Base-by-base conservation (phyloP, 495 filamentous ascomycete genomes). In the Wilcoxina mikolae region DNA sequence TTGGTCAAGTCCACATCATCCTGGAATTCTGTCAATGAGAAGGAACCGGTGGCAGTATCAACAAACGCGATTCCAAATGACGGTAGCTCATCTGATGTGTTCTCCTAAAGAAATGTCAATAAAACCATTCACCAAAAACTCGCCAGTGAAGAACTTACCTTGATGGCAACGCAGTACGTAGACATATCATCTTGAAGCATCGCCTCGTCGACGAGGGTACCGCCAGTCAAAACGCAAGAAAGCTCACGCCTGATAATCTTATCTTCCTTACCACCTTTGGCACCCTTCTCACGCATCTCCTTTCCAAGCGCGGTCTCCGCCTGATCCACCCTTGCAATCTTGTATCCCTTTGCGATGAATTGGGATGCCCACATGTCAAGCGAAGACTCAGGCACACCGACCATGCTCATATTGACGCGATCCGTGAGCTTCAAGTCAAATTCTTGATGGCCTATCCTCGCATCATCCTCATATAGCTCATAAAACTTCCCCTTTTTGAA, bases 401-500 rank as follows among this genome's bases (percentile, higher is more conserved):
- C 87, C 78, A 67, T 90, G 78, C 90, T 85, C 93, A 99, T 99
- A 68, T 99, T 99, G 60, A 99, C 89, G 57, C 91, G 78, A 60
- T 96, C 93, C 0, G 93, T 99, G 56, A 96, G 83, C 70, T 99
- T 99, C 28, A 99, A 74, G 67, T 99, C 91, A 65, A 99, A 99
- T 23, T 94, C 73, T 68, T 95, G 91, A 65, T 96, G 87, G 11
- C 93, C 93, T 53, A 99, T 86, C 11, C 39, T 95, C 12, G 91
- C 91, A 72, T 99, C 91, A 57, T 95, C 93, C 65, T 99, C 93
- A 66, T 95, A 99, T 0, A 99, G 75, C 66, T 99, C 91, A 67
- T 94, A 99, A 70, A 99, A 99, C 66, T 99, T 99, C 56, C 91
- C 91, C 24, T 99, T 99, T 70, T 95, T 96, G 76, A 99, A 99